phyloP scores from a whole-genome alignment of 192 early-diverging fungal genomes.

The Podila epigama region DNA sequence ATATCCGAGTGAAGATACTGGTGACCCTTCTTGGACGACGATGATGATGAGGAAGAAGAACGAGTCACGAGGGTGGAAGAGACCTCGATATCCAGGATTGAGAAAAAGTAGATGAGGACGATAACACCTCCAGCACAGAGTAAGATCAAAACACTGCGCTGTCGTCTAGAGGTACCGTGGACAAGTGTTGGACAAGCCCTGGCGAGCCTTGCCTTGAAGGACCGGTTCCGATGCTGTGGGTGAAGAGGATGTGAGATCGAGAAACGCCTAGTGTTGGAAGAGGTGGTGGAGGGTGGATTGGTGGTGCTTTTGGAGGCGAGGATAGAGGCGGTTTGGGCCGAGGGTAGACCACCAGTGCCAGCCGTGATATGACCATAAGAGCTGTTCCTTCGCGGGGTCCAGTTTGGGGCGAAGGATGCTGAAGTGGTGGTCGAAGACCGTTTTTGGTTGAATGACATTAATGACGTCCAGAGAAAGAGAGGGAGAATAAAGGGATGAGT shows the following conservation, averaged over 20 bases:
- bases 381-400: conserved; percentile 25
- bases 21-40: background rate
- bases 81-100: conserved; percentile 11
- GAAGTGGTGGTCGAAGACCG: conserved; percentile 19
- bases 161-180: conserved; percentile 19
- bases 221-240: conserved; percentile 31
- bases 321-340: conserved; percentile 25
- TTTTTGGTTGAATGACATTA: conserved; percentile 38
- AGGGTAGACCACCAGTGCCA: conserved; percentile 41
- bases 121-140: conserved; percentile 24
- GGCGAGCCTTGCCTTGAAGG: conserved; percentile 30
- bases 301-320: conserved; percentile 5
- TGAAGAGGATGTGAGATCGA: conserved; percentile 7
- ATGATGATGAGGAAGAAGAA: conserved; percentile 3
- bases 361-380: conserved; percentile 38
- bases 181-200: conserved; percentile 13
- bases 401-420: conserved; percentile 17
- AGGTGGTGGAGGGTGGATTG: background rate
- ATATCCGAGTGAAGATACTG: background rate
- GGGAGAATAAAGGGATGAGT: background rate
- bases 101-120: conserved; percentile 32
- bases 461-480: background rate
- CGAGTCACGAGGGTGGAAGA: conserved; percentile 10
- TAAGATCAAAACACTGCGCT: conserved; percentile 18
- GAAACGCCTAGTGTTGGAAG: background rate